Percentiles rank a stretch among this genome's conserved stretches.
Conservation (phyloP, 164 flowering plant genomes). For the Liriodendron chinense region DNA sequence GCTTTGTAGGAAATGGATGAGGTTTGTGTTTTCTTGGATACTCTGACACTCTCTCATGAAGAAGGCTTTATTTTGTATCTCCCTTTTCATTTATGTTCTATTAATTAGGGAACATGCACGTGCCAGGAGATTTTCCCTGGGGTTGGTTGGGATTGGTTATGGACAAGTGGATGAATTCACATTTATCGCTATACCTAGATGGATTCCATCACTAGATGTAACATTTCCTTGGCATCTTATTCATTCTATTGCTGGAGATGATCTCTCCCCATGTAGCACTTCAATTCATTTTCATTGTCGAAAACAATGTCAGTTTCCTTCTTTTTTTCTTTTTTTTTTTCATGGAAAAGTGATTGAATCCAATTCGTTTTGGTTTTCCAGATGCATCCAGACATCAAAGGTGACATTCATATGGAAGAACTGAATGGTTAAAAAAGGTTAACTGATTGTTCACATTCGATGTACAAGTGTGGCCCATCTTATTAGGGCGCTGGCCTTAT, state of each 20-base stretch:
- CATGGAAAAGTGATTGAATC: neutral
- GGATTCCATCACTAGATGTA: neutral
- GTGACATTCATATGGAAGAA: too few species aligned
- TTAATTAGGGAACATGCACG: neutral
- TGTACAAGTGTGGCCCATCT: too few species aligned
- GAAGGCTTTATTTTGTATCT: too few species aligned
- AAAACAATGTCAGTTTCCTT: neutral
- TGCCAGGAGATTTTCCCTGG: neutral
- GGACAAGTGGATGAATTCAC: neutral
- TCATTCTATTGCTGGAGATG: neutral
- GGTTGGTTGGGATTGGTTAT: neutral
- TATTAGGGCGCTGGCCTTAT: too few species aligned
- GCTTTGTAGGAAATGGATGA: too few species aligned
- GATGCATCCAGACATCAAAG: slow-evolving; percentile 26
- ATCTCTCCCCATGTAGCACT: neutral
- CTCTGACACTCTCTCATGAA: too few species aligned
- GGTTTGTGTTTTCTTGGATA: too few species aligned
- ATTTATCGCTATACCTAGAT: neutral
- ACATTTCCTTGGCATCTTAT: neutral
- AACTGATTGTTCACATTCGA: too few species aligned
- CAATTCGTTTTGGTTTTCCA: slow-evolving; percentile 9
- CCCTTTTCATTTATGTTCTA: neutral
- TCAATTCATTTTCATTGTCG: neutral
- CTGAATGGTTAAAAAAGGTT: too few species aligned
- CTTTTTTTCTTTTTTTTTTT: neutral